Base-by-base conservation (phyloP, 129 eudicot genomes). In the Lactuca saligna region DNA sequence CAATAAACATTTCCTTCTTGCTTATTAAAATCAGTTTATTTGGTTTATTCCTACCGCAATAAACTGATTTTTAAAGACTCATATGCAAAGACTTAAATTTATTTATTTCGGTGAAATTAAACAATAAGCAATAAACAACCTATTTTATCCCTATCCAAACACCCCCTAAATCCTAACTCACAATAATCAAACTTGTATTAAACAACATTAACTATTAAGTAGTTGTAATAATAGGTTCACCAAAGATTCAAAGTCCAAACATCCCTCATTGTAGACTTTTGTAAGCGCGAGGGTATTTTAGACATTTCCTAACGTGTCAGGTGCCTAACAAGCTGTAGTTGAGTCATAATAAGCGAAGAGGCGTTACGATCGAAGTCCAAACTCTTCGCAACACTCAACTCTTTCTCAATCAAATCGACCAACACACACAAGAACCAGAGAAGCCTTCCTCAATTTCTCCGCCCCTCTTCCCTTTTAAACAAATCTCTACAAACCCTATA, bases 311-410 rank as follows among this genome's bases (percentile, higher is more conserved):
- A 69, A 62, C 58, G 46, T 69, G 38, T 2, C 51, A 46, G 49
- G 51, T 46, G 12, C 51, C 75, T 65, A 66, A 6, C 29, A 33
- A 63, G 63, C 44, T 41, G 75, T 41, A 68, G 70, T 46, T 46
- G 51, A 46, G 51, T 46, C 51, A 46, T 46, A 46, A 46, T 46
- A 46, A 46, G n/a, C 60, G 35, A 67, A 34, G 68, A 20, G 56
- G 55, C 79, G 79, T 13, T 49, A 67, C 12, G 60, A 59, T 44
- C 79, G 44, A 75, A 66, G 74, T 61, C 79, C n/a, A 46, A 46
- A 46, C 15, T 46, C 42, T 46, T 46, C 12, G 15, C n/a, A 15
- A 61, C 32, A 20, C 80, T 11, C 73, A 54, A 68, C 35, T 37
- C 57, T 8, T 62, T 62, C 42, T 54, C 64, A 75, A 46, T 46